phyloP scores from a whole-genome alignment of 129 eudicot species.

The Smallanthus sonchifolius region DNA sequence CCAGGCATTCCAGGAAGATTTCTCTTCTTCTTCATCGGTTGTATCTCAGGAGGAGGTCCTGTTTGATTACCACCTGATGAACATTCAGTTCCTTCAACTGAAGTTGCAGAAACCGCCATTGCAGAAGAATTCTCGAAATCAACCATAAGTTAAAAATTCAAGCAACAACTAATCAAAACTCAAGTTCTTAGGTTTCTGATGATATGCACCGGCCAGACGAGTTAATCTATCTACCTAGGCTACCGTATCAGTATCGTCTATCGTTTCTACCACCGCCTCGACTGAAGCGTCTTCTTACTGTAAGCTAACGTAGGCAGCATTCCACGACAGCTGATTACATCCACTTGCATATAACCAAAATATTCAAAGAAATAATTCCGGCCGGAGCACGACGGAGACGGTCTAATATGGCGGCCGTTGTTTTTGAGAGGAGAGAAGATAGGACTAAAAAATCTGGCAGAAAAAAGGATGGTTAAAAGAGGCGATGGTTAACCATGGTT shows the following conservation, averaged over 20 bases:
- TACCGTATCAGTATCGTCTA: not conserved
- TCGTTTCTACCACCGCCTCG: conserved; percentile 15
- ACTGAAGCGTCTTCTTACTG: not conserved
- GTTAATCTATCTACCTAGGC: conserved; percentile 19
- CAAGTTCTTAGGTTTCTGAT: not conserved
- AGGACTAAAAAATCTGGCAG: not conserved
- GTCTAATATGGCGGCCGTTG: conserved; percentile 20
- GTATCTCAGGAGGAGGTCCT: conserved; percentile 15
- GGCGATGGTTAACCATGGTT: conserved; percentile 48
- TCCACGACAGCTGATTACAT: not conserved
- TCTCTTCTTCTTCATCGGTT: conserved; percentile 50
- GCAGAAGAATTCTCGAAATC: conserved; percentile 41
- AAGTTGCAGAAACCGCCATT: conserved; percentile 38
- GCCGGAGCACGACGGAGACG: conserved; percentile 8
- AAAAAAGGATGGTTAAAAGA: conserved; percentile 29
- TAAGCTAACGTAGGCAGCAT: not conserved
- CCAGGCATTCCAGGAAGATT: conserved; percentile 87
- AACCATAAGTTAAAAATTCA: conserved; percentile 30
- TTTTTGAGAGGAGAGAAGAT: not conserved
- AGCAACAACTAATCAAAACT: conserved; percentile 9
- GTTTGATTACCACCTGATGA: conserved; percentile 29
- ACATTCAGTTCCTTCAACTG: conserved; percentile 33
- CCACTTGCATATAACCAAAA: conserved; percentile 4
- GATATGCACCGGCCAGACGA: not conserved
- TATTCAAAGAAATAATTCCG: not conserved